Base-by-base conservation (phyloP, 805 yeast genomes). In the Dipodascus albidus region DNA sequence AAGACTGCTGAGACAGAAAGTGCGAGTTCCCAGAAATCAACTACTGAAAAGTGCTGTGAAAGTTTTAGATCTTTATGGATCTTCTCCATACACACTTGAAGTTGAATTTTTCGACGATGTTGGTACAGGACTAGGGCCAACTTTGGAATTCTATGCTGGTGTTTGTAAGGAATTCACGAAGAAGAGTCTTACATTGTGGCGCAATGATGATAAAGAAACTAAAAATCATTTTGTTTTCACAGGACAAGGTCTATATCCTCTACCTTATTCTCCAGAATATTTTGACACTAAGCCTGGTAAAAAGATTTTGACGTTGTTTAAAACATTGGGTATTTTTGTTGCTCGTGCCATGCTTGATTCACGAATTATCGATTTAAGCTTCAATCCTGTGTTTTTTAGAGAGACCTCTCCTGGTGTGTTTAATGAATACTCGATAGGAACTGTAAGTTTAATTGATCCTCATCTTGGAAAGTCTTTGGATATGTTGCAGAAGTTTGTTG, bases 101-200 rank as follows among this genome's bases (percentile, higher is more conserved):
- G 82, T 93, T 53, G 96, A 90, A 64, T 91, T 85, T 62, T 80
- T 76, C 57, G 89, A 84, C 58, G 99, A 91, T 65, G 96, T 77
- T 3, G 99, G 98, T n/a, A 83, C 96, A 0, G 99, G 99, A 0
- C 70, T 89, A 48, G 99, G 99, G 0, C 99, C 99, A 2, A 91
- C 99, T 0, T 72, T 90, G 58, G 99, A 91, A 67, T 91, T 93
- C 63, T 91, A 88, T 63, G 81, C 97, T 0, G 72, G 75, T 15
- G 88, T 87, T 1, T 88, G 96, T 0, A 79, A 74, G 54, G 89
- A 83, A 57, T 88, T 91, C 64, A 71, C 84, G 1, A 74, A 71
- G 58, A 75, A 74, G 51, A 74, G 73, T 23, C 67, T 83, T 49
- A 68, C 67, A 6, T 71, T 93, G 71, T 91, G 98, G 98, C 75